Base-by-base conservation (phyloP, 192 early-diverging fungal genomes). In the Coemansia reversa region DNA sequence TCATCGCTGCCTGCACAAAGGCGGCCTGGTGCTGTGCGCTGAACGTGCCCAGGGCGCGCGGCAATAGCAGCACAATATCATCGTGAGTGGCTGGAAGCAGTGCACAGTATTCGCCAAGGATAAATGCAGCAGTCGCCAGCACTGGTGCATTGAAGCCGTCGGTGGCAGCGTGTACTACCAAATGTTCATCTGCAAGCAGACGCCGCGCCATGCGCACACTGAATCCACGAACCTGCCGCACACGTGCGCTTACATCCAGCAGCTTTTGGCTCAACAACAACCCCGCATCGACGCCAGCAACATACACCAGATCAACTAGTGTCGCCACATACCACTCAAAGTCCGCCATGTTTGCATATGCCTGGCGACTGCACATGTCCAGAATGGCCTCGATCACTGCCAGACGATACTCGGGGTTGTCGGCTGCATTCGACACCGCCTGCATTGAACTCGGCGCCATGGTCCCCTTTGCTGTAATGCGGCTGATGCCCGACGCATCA, bases 311-410 rank as follows among this genome's bases (percentile, higher is more conserved):
- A 51, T 91, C 90, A 2, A 89, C 86, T 25, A 98, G 84, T 0
- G 92, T 85, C 2, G 86, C 82, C 32, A 98, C 84, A 65, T 97
- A 97, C 97, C 97, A 99, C 70, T 97, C 93, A 84, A 98, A 98
- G 69, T 95, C 90, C 18, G 86, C 80, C 29, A 97, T 83, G 65
- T 94, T 86, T 19, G 82, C 85, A 62, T 96, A 99, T 7, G 89
- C 89, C 73, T 94, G 87, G 51, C 87, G 86, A 8, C 88, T 87
- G 72, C 94, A 96, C 63, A 97, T 90, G 53, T 71, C 72, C 1
- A 98, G 57, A 33, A 98, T 93, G 2, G 89, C 86, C 55, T 86
- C 78, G 45, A 95, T 89, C n/a, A 93, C 93, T 60, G 90, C 85
- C 9, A 81, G 73, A 22, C 93, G 88, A 75, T 98, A 95, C 24